Evolutionary conservation across 2,329 filamentous ascomycete genomes (phyloP).

Genomic region (Penicillium aurantiogriseum): DNA sequence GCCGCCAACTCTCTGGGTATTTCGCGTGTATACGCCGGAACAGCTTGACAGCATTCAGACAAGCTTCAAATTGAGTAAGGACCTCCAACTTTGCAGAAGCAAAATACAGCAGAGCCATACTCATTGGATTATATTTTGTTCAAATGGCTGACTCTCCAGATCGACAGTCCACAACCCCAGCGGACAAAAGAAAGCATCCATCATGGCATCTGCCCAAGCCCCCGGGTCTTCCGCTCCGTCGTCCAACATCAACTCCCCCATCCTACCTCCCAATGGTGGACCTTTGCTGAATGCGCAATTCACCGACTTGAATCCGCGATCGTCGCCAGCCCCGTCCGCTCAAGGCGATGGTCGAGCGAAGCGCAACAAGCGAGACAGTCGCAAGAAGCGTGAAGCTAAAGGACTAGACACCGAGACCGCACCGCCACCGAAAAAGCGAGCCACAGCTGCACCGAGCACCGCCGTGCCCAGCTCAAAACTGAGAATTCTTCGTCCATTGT

Average conservation of each 20-base stretch:
- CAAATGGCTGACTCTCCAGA: not conserved
- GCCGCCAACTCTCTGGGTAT: not conserved
- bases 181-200: not conserved
- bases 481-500: conserved; percentile 41
- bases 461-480: conserved; percentile 40
- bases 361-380: conserved; percentile 45
- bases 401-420: conserved; percentile 38
- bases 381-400: conserved; percentile 46
- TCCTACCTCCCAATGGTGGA: conserved; percentile 29
- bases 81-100: not conserved
- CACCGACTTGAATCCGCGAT: conserved; percentile 32
- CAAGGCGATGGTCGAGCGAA: conserved; percentile 38
- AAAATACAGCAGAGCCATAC: not conserved
- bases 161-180: not conserved
- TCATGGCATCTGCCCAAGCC: conserved; percentile 36
- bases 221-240: conserved; percentile 36
- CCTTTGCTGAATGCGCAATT: conserved; percentile 30
- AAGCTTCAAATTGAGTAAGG: not conserved
- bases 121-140: not conserved
- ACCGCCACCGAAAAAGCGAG: conserved; percentile 38
- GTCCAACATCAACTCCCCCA: conserved; percentile 39
- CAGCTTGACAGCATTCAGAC: not conserved
- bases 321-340: conserved; percentile 36
- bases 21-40: not conserved
- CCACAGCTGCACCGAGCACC: conserved; percentile 29